Base-by-base conservation (phyloP, 2,329 filamentous ascomycete genomes). In the Diplodia scrobiculata region DNA sequence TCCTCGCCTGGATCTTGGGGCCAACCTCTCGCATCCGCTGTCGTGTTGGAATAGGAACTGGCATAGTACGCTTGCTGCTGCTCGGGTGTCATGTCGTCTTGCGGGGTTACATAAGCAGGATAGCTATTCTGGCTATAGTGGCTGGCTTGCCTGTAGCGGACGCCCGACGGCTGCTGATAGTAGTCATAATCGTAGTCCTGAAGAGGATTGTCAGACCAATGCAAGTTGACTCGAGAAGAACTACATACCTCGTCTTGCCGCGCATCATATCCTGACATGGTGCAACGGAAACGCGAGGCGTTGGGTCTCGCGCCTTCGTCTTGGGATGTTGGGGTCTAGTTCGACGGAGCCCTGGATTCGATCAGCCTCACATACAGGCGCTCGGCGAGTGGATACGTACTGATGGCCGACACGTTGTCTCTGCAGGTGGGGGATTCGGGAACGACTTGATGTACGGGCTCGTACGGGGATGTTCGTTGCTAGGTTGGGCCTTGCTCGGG, bases 291-390 rank as follows among this genome's bases (percentile, higher is more conserved):
- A 45, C 5, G 41, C n/a, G 45, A 11, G 25, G 7, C 10, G 14
- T 21, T 29, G n/a, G 29, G 17, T 14, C n/a, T 25, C 13, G 5
- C 11, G 21, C 5, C 0, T 19, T 32, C 10, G 19, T 7, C 58
- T 27, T 13, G 45, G 14, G 27, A 25, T 19, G 32, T 21, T 27
- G 5, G 14, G 11, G 27, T 13, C 17, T 36, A 36, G 27, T 2
- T 36, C n/a, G 27, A 21, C 41, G 27, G 21, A 19, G 17, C 17
- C 38, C n/a, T 48, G 29, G 14, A 14, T 48, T 27, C 25, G 7
- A 62, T 62, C 21, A 62, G 58, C 34, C 58, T 10, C 10, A 62
- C 7, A 25, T 62, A 45, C 58, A 50, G 19, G 32, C 25, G 36
- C 21, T n/a, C n/a, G 48, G 27, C 10, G 41, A 34, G n/a, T 36